phyloP scores from a whole-genome alignment of 2,329 filamentous ascomycete genomes.

The Colletotrichum horii region DNA sequence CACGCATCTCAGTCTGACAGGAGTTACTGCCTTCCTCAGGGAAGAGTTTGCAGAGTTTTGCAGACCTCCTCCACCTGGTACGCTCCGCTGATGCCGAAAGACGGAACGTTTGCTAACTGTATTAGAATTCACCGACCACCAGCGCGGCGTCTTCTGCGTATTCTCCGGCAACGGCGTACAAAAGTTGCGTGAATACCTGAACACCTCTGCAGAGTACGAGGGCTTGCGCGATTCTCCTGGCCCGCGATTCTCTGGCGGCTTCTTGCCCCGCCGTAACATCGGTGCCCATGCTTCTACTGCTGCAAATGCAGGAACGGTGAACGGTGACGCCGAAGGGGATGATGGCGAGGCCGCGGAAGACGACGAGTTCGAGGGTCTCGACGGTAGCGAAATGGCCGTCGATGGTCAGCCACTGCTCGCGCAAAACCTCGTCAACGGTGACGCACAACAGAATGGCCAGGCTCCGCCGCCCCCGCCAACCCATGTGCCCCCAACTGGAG shows the following conservation, averaged over 20 bases:
- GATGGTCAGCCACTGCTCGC: slow-evolving; percentile 28
- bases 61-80: slow-evolving; percentile 79
- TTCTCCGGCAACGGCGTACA: slow-evolving; percentile 89
- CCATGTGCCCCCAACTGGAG: slow-evolving; percentile 1
- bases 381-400: slow-evolving; percentile 42
- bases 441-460: not conserved
- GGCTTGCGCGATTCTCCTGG: slow-evolving; percentile 40
- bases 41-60: slow-evolving; percentile 87
- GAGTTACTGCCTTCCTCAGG: slow-evolving; percentile 87
- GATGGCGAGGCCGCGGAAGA: slow-evolving; percentile 45
- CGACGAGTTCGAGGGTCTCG: slow-evolving; percentile 48
- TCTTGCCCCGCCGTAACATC: not conserved
- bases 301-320: slow-evolving; percentile 22
- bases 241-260: slow-evolving; percentile 16
- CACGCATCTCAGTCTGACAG: slow-evolving; percentile 93
- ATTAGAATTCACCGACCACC: slow-evolving; percentile 92
- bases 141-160: slow-evolving; percentile 95
- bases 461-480: slow-evolving; percentile 16
- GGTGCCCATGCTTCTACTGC: slow-evolving; percentile 16
- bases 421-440: slow-evolving; percentile 21
- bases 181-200: slow-evolving; percentile 79
- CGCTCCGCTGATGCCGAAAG: slow-evolving; percentile 21
- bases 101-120: slow-evolving; percentile 26
- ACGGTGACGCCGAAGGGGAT: slow-evolving; percentile 41
- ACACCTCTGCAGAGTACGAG: slow-evolving; percentile 55